These are phyloP conservation scores for Monosporozyma yasuniensis DNA, from an alignment of 805 yeast species.

Conservation along the genomic window DNA sequence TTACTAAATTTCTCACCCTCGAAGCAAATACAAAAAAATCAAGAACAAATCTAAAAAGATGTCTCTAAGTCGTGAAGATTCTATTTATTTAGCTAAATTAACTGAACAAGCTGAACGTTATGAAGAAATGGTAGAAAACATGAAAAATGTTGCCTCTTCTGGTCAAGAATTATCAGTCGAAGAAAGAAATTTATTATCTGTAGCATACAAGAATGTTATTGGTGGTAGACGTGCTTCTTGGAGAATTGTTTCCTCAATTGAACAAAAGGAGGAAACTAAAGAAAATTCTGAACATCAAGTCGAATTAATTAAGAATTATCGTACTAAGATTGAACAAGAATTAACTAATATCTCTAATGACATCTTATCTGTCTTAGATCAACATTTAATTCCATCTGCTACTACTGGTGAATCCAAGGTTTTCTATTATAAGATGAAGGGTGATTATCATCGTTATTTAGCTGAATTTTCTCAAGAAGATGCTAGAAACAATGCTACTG, in stretches of 20 bases:
- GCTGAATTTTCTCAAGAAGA: conserved; percentile 93
- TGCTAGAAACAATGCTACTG: conserved; percentile 87
- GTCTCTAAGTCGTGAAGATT: conserved; percentile 92
- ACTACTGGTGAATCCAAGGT: conserved; percentile 97
- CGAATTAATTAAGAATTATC: conserved; percentile 81
- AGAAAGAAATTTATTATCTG: conserved; percentile 94
- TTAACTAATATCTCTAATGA: conserved; percentile 90
- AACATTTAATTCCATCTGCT: conserved; percentile 88
- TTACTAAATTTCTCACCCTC: not conserved
- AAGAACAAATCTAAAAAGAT: conserved; percentile 29
- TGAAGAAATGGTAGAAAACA: conserved; percentile 98
- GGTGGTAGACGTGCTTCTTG: conserved; percentile 99
- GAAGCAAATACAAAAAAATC: not conserved
- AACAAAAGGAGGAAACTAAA: conserved; percentile 95
- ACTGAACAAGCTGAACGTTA: conserved; percentile 99
- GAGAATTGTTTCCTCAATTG: conserved; percentile 97
- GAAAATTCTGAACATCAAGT: conserved; percentile 83
- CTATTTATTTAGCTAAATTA: conserved; percentile 93
- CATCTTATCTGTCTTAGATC: conserved; percentile 76
- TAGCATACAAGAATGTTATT: conserved; percentile 95
- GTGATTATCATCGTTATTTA: conserved; percentile 98
- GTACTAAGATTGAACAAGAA: conserved; percentile 89
- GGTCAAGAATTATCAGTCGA: conserved; percentile 95
- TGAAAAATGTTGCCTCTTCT: conserved; percentile 94
- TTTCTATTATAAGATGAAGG: conserved; percentile 98